Evolutionary conservation across 345 rosid genomes (phyloP), one percentile per base, ranked within the genome.

Genomic region (Euphorbia tirucalli): DNA sequence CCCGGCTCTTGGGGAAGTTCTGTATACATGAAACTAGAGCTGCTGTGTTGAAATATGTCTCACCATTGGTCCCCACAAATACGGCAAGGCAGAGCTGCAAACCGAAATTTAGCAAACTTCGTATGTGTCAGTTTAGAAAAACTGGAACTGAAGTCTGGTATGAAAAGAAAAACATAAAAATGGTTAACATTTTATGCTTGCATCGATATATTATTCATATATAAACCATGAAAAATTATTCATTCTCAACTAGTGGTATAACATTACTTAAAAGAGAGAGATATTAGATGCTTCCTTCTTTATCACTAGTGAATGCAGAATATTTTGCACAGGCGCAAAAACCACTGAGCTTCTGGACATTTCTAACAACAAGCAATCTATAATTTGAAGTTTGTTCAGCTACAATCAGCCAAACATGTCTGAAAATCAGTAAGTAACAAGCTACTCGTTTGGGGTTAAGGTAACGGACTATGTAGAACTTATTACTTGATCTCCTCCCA

Each of bases 11-110:
- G 3, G 97, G 98, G 70, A 92, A 95, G 86, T 95, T 95, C 49
- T 89, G 94, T 73, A 96, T 98, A 27, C 94, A 90, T 60, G 98
- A 96, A 68, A 96, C 97, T 74, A 96, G 73, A 77, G 98, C 83
- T 18, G 80, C 95, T 6, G 99, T 93, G 54, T 93, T 95, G 90
- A 89, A 93, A 87, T 92, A 90, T 75, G 99, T 95, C 76, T 93
- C 97, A 0, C 99, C 99, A 69, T 88, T 87, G 8, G 97, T 35
- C 39, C 39, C 39, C 39, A n/a, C 83, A 59, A 92, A 93, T 79
- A 95, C 90, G 69, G 91, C 92, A 78, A 90, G 14, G 75, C 98
- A 95, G 91, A 95, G 91, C 97, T 90, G 87, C 81, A 66, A n/a
- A 57, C 7, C 10, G 70, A 44, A 75, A 44, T 44, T 24, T 25